Evolutionary conservation across 495 filamentous ascomycete species (phyloP).

Genomic region (Aspergillus indologenus): DNA sequence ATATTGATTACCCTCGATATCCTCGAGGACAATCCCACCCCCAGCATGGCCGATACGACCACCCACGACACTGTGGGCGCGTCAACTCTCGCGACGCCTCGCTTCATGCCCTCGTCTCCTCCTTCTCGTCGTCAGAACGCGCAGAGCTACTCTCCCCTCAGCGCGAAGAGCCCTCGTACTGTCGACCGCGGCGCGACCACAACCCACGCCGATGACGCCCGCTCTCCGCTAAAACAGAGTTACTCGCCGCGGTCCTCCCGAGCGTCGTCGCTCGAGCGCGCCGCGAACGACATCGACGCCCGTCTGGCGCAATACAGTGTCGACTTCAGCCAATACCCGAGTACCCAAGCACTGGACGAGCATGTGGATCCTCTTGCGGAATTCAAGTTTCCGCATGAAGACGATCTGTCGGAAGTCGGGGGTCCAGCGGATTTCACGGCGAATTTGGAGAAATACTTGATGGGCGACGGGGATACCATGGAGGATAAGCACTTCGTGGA

Average conservation of each 20-base stretch:
- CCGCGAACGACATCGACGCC: conserved; percentile 37
- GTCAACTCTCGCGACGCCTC: conserved; percentile 41
- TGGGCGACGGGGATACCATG: conserved; percentile 34
- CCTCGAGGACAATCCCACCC: not conserved
- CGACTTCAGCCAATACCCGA: conserved; percentile 46
- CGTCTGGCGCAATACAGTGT: conserved; percentile 46
- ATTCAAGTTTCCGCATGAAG: conserved; percentile 24
- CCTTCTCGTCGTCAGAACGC: conserved; percentile 21
- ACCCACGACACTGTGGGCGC: conserved; percentile 47
- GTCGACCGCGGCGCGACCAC: conserved; percentile 16
- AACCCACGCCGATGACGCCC: conserved; percentile 13
- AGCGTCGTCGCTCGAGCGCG: conserved; percentile 26
- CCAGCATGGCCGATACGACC: conserved; percentile 40
- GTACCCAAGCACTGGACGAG: conserved; percentile 36
- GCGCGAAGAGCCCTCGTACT: conserved; percentile 25
- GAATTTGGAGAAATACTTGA: conserved; percentile 49
- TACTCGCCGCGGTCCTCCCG: conserved; percentile 19
- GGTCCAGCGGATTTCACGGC: conserved; percentile 53
- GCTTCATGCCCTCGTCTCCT: conserved; percentile 40
- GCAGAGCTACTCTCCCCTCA: conserved; percentile 22
- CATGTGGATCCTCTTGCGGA: conserved; percentile 30
- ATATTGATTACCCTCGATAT: not conserved
- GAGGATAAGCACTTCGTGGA: conserved; percentile 14
- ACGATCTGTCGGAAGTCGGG: conserved; percentile 45
- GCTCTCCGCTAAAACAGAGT: conserved; percentile 15